Conservation (phyloP, 768 basidiomycete species). For the Cystofilobasidium ferigula region DNA sequence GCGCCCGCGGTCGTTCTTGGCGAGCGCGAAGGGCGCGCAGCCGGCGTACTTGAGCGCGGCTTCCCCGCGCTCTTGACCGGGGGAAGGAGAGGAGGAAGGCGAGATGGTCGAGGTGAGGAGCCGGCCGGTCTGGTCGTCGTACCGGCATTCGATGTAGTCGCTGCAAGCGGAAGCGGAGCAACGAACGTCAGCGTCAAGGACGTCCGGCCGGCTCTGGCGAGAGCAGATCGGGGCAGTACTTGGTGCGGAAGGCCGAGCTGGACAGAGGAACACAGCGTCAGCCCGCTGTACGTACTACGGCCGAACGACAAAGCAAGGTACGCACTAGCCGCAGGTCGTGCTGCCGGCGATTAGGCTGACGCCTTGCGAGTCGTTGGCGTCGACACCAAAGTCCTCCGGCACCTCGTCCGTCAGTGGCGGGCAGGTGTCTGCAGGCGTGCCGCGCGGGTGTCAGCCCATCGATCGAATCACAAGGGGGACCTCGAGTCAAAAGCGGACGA, state of each 20-base stretch:
- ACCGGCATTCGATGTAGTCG: background rate
- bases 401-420: conserved; percentile 1
- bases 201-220: too few species aligned
- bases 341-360: too few species aligned
- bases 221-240: too few species aligned
- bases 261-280: too few species aligned
- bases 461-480: background rate
- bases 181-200: too few species aligned
- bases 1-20: background rate
- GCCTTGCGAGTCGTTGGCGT: background rate
- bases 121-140: background rate
- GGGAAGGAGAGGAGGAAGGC: background rate
- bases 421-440: background rate
- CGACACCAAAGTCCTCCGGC: background rate
- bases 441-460: background rate
- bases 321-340: too few species aligned
- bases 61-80: too few species aligned
- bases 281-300: too few species aligned
- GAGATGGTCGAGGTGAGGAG: background rate
- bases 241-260: too few species aligned
- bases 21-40: background rate
- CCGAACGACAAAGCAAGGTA: too few species aligned
- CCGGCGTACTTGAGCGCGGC: background rate
- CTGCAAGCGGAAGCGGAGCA: background rate
- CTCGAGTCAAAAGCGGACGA: background rate